Percentiles rank a stretch among this genome's conserved stretches.
Conservation (phyloP, 2,329 filamentous ascomycete species). For the Alternaria brassicae region DNA sequence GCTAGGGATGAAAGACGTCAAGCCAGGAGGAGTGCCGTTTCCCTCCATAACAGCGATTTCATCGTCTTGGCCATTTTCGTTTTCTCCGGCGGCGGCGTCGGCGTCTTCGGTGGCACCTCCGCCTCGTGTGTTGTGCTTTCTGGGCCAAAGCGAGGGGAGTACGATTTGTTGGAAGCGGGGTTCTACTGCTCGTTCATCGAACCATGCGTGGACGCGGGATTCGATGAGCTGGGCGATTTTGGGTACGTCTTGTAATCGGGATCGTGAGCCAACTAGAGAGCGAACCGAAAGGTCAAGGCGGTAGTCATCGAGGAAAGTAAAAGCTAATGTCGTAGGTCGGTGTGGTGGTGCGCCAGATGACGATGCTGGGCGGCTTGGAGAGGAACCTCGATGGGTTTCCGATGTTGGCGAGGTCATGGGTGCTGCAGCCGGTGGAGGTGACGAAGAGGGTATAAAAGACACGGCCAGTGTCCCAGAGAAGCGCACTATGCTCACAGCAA, state of each 20-base stretch:
- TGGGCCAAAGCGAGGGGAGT: slow-evolving; percentile 80
- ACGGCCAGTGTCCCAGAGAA: slow-evolving; percentile 96
- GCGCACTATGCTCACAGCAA: slow-evolving; percentile 88
- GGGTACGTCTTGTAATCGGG: slow-evolving; percentile 81
- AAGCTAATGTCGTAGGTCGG: slow-evolving; percentile 83
- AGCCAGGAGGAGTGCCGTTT: slow-evolving; percentile 13
- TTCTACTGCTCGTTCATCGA: slow-evolving; percentile 85
- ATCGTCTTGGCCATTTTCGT: slow-evolving; percentile 25
- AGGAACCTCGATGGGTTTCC: slow-evolving; percentile 42
- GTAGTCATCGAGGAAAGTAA: slow-evolving; percentile 92
- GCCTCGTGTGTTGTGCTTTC: slow-evolving; percentile 82
- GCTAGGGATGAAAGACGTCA: slow-evolving; percentile 15
- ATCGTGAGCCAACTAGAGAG: slow-evolving; percentile 80
- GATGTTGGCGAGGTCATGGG: slow-evolving; percentile 53
- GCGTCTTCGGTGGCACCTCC: slow-evolving; percentile 66
- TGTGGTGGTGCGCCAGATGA: slow-evolving; percentile 34
- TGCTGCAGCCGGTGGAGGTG: slow-evolving; percentile 34
- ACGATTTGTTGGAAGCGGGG: slow-evolving; percentile 87
- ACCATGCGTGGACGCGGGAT: slow-evolving; percentile 81
- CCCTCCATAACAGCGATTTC: slow-evolving; percentile 21
- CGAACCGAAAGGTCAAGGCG: slow-evolving; percentile 81
- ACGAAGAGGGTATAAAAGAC: slow-evolving; percentile 79
- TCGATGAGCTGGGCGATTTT: slow-evolving; percentile 89
- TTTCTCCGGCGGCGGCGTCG: slow-evolving; percentile 48
- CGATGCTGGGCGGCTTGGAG: slow-evolving; percentile 52